Conservation (phyloP, 306 rosid genomes). For the Pyrus betulifolia region DNA sequence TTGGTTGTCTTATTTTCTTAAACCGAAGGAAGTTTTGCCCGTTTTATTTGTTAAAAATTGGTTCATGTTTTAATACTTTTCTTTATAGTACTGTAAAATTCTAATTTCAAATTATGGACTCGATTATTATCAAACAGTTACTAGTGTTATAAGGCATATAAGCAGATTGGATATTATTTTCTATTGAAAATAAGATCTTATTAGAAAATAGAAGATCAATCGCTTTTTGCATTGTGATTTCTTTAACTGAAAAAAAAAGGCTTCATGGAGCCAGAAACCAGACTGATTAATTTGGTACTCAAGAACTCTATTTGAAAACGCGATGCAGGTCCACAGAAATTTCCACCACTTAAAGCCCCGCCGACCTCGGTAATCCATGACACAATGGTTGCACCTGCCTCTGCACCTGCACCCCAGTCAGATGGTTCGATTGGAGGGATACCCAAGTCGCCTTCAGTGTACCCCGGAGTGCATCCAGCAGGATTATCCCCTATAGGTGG, state of each 20-base stretch:
- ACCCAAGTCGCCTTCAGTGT: conserved; percentile 30
- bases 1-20: neutral
- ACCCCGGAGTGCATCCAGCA: conserved; percentile 46
- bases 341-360: conserved; percentile 76
- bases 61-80: neutral
- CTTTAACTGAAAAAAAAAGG: neutral
- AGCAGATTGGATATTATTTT: neutral
- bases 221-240: neutral
- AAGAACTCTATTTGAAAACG: conserved; percentile 6
- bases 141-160: neutral
- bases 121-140: neutral
- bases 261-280: neutral
- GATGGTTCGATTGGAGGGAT: conserved; percentile 38
- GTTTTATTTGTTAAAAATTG: neutral
- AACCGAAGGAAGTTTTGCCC: neutral
- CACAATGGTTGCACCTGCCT: conserved; percentile 58
- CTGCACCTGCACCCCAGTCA: conserved; percentile 63
- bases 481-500: conserved; percentile 61
- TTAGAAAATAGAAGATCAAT: neutral
- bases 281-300: neutral
- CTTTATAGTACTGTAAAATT: neutral
- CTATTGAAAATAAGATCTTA: neutral
- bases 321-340: conserved; percentile 61
- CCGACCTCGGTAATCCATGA: conserved; percentile 55
- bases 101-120: neutral